Evolutionary conservation across 2,329 filamentous ascomycete species (phyloP).

Genomic region (Clonostachys rhizophaga): DNA sequence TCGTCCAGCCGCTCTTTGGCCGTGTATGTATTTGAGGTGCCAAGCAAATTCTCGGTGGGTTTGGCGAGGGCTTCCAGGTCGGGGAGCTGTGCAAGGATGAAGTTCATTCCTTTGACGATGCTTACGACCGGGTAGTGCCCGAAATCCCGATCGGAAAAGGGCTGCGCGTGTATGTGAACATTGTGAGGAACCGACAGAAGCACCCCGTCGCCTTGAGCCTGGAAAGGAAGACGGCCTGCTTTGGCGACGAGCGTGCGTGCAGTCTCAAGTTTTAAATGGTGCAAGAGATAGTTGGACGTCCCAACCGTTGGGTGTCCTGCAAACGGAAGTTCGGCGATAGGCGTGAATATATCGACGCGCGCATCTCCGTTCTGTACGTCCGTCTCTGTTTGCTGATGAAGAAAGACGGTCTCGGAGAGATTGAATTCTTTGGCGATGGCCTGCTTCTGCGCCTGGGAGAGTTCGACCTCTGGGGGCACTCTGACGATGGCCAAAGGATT

Average conservation of each 20-base stretch:
- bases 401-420: conserved; percentile 59
- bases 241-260: conserved; percentile 28
- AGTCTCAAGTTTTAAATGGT: conserved; percentile 2
- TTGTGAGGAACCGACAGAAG: conserved; percentile 42
- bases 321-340: conserved; percentile 50
- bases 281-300: conserved; percentile 38
- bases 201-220: too few species aligned
- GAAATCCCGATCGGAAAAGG: conserved; percentile 27
- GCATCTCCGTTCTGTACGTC: conserved; percentile 1
- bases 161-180: conserved; percentile 28
- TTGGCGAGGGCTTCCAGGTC: conserved; percentile 48
- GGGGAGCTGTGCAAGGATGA: conserved; percentile 59
- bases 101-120: conserved; percentile 71
- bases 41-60: too few species aligned
- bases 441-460: conserved; percentile 50
- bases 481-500: conserved; percentile 57
- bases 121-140: conserved; percentile 39
- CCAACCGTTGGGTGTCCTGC: conserved; percentile 60
- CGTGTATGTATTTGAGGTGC: too few species aligned
- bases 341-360: conserved; percentile 54
- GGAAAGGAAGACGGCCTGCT: too few species aligned
- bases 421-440: conserved; percentile 58
- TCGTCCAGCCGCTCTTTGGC: too few species aligned
- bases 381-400: conserved; percentile 34
- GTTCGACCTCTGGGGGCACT: conserved; percentile 33